These are phyloP conservation scores for Solanum infundibuliforme DNA, from an alignment of 257 asterid genomes.

Conservation along the genomic window DNA sequence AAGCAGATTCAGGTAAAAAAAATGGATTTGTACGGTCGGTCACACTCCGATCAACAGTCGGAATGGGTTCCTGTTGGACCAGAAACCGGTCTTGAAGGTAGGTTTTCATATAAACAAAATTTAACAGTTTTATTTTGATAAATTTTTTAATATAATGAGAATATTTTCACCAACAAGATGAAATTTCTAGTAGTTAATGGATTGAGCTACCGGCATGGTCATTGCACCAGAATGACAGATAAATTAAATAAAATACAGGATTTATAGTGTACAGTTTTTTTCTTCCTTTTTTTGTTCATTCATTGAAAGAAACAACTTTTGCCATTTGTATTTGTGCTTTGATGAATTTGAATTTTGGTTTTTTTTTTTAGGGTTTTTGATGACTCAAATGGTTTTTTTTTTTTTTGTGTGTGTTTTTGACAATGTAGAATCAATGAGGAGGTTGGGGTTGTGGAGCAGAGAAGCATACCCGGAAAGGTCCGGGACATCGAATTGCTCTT, in stretches of 20 bases:
- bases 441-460: constrained; percentile 42
- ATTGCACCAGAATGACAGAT: not conserved
- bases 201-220: not conserved
- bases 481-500: constrained; percentile 56
- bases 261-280: not conserved
- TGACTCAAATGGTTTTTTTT: not conserved
- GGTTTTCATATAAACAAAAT: not conserved
- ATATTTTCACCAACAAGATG: not conserved
- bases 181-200: not conserved
- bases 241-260: not conserved
- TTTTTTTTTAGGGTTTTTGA: constrained; percentile 11
- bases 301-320: not conserved
- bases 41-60: constrained; percentile 22
- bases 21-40: constrained; percentile 49
- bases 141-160: not conserved
- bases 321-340: not conserved
- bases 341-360: not conserved
- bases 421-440: constrained; percentile 45
- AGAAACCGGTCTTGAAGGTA: constrained; percentile 40
- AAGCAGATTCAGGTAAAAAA: not conserved
- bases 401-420: not conserved
- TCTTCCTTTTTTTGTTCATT: too few species aligned
- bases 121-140: not conserved
- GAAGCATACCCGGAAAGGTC: constrained; percentile 69
- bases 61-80: constrained; percentile 29